These are phyloP conservation scores for Backusella psychrophila DNA, from an alignment of 192 early-diverging fungal genomes.

Conservation along the genomic window DNA sequence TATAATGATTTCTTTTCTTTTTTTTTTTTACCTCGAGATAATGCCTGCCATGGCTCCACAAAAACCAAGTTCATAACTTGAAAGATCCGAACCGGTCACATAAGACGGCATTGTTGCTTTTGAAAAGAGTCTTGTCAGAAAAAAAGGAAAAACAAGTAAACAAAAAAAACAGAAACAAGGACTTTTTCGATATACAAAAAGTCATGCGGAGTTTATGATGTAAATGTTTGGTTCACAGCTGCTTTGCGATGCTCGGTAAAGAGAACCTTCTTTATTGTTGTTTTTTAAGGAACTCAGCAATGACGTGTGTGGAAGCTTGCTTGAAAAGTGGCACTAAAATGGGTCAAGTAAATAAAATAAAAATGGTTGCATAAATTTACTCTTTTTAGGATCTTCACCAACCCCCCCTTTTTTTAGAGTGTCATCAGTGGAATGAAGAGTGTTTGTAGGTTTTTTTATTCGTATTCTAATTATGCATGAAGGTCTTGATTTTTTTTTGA, in stretches of 20 bases:
- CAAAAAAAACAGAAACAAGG: background rate
- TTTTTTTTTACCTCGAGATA: conserved; percentile 21
- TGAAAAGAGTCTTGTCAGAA: too few relatives aligned
- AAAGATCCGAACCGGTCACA: conserved; percentile 30
- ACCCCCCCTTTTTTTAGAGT: too few relatives aligned
- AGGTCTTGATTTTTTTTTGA: too few relatives aligned
- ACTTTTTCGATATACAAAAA: background rate
- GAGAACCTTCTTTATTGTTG: background rate
- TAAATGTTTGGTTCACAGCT: background rate
- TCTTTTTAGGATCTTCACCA: too few relatives aligned
- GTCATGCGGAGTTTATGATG: background rate
- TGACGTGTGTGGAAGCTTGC: background rate
- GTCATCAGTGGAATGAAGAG: too few relatives aligned
- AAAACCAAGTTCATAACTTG: conserved; percentile 39
- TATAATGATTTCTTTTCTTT: background rate
- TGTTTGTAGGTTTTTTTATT: too few relatives aligned
- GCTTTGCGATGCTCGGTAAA: background rate
- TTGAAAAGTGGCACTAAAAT: background rate
- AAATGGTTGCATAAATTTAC: too few relatives aligned
- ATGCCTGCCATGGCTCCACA: conserved; percentile 57
- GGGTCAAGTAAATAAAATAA: too few relatives aligned
- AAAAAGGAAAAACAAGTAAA: background rate
- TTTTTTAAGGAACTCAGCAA: too few relatives aligned
- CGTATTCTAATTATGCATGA: too few relatives aligned
- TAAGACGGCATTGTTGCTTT: conserved; percentile 29